A percentile compares a stretch with the other conserved stretches of the same genome.
phyloP scores from a whole-genome alignment of 495 filamentous ascomycete genomes.

The Arthonia radiata region DNA sequence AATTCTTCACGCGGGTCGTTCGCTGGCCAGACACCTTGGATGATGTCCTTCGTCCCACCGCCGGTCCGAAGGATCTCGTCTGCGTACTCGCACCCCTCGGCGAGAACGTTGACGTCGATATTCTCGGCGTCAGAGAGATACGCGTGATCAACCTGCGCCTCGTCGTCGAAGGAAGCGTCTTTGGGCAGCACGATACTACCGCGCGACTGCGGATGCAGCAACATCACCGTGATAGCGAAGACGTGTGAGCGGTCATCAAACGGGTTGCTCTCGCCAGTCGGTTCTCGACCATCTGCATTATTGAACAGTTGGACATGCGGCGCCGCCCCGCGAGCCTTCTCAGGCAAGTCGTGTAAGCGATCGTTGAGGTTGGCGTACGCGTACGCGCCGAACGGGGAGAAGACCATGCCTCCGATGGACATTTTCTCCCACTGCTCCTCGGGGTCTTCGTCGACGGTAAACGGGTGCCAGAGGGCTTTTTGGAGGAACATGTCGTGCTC shows the following conservation, averaged over 20 bases:
- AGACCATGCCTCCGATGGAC: slow-evolving; percentile 23
- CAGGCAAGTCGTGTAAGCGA: slow-evolving; percentile 19
- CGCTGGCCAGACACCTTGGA: slow-evolving; percentile 28
- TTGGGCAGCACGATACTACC: slow-evolving; percentile 18
- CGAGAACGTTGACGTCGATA: slow-evolving; percentile 28
- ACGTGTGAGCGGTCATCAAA: slow-evolving; percentile 18
- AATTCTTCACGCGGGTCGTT: slow-evolving; percentile 20
- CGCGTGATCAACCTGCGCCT: slow-evolving; percentile 24
- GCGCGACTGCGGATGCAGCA: slow-evolving; percentile 11
- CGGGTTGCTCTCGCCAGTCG: slow-evolving; percentile 25
- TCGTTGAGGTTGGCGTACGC: slow-evolving; percentile 26
- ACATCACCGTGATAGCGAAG: slow-evolving; percentile 15
- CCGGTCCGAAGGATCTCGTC: slow-evolving; percentile 30
- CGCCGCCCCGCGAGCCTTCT: no score
- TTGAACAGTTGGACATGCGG: no score
- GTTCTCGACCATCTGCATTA: slow-evolving; percentile 21
- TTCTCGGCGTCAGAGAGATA: slow-evolving; percentile 23
- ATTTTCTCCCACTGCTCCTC: slow-evolving; percentile 23
- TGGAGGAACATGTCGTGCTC: slow-evolving; percentile 3
- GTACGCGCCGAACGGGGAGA: slow-evolving; percentile 28
- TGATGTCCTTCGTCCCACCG: slow-evolving; percentile 26
- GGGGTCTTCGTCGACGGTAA: slow-evolving; percentile 14
- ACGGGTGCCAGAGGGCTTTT: slow-evolving; percentile 15
- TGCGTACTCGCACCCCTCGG: slow-evolving; percentile 27
- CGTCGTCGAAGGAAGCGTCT: slow-evolving; percentile 14